Evolutionary conservation across 2,329 filamentous ascomycete genomes (phyloP), one percentile per base, ranked within the genome.

Genomic region (Scorias spongiosa): DNA sequence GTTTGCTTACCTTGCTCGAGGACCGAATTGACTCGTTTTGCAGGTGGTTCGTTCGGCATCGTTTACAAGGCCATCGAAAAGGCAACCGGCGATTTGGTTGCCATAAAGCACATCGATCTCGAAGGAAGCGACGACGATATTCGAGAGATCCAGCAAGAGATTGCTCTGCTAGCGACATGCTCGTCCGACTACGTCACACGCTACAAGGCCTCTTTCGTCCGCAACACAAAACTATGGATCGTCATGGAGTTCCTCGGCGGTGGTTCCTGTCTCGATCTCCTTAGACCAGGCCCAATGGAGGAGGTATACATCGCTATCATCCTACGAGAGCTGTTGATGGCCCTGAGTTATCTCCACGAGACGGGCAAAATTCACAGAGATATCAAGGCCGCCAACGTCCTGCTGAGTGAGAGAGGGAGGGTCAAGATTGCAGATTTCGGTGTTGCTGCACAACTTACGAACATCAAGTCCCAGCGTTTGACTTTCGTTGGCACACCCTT

Each of bases 121-220:
- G 91, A 98, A 67, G 93, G 89, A 46, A 96, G 87, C 69, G 89
- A 93, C 64, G 91, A 98, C 67, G 91, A 98, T 61, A 94, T 98
- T 47, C 83, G 88, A 63, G 91, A 98, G 61, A 96, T 98, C 46
- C 89, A 98, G 57, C 87, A 93, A 59, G 91, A 98, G 62, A 96
- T 98, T 53, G 83, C 86, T 2, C 83, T 98, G 29, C 72, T 98
- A 48, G 91, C 88, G 65, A 95, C 91, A 43, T 98, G 91, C 68
- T 83, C 84, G 53, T 95, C 88, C 61, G 82, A 84, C 40, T 93
- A 83, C 63, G 87, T 98, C 53, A 96, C 91, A 12, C 84, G 93
- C 61, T 98, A 98, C 72, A 93, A 88, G 62, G 84, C 85, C 17
- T 95, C 88, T 59, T 98, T 96, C 63, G 75, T 96, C n/a, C 79